These are phyloP conservation scores for Thalia dealbata DNA, from an alignment of 176 grass and related monocot species.

Conservation along the genomic window DNA sequence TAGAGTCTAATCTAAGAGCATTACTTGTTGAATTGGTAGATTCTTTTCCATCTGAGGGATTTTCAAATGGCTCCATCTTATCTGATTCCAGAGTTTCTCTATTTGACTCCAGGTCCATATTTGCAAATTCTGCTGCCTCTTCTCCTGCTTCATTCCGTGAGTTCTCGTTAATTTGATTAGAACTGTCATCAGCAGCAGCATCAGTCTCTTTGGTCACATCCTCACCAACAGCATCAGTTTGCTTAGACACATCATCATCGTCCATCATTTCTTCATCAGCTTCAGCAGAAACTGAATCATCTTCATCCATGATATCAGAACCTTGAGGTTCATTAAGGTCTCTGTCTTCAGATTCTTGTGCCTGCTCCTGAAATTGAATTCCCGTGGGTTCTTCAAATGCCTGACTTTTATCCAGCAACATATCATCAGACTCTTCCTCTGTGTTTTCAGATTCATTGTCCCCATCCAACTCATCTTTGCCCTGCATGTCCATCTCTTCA, in stretches of 20 bases:
- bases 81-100: constrained; percentile 36
- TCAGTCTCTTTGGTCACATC: constrained; percentile 25
- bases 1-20: constrained; percentile 39
- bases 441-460: constrained; percentile 46
- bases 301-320: constrained; percentile 29
- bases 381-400: constrained; percentile 72
- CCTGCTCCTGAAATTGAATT: constrained; percentile 46
- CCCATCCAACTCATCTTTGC: constrained; percentile 30
- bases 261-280: constrained; percentile 37
- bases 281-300: constrained; percentile 21
- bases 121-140: constrained; percentile 42
- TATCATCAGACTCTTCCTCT: constrained; percentile 24
- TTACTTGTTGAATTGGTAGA: constrained; percentile 21
- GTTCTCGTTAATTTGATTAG: constrained; percentile 26
- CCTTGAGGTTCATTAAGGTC: constrained; percentile 42
- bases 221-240: constrained; percentile 37
- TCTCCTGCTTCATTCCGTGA: constrained; percentile 24
- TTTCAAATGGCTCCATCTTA: constrained; percentile 33
- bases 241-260: constrained; percentile 31
- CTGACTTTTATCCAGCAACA: constrained; percentile 52
- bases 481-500: constrained; percentile 44
- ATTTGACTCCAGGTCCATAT: constrained; percentile 29
- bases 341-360: constrained; percentile 42
- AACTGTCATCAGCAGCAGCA: constrained; percentile 38
- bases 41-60: constrained; percentile 31